Conservation (phyloP, 208 protist species). For the Leishmania amazonensis region DNA sequence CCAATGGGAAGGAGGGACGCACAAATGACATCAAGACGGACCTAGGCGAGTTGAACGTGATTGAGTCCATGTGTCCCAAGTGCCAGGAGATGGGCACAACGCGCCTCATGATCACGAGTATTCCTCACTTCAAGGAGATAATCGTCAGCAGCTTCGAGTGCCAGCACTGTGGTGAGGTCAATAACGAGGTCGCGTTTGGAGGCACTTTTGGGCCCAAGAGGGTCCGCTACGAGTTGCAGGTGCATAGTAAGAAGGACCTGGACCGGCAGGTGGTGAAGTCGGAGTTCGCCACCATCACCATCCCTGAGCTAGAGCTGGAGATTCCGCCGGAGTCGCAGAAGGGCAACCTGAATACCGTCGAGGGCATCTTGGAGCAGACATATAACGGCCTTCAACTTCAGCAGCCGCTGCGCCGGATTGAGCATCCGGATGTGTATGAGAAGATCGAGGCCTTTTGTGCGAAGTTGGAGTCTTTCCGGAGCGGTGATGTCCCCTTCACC, state of each 20-base stretch:
- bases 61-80: conserved; percentile 89
- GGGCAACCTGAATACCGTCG: conserved; percentile 94
- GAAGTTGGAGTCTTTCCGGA: conserved; percentile 63
- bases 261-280: conserved; percentile 95
- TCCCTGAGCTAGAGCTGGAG: conserved; percentile 95
- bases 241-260: conserved; percentile 86
- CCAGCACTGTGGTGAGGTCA: conserved; percentile 79
- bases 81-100: conserved; percentile 89
- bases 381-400: conserved; percentile 74
- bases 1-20: conserved; percentile 16
- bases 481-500: conserved; percentile 85
- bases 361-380: conserved; percentile 91
- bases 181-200: conserved; percentile 93
- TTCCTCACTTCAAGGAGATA: conserved; percentile 93
- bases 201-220: conserved; percentile 81
- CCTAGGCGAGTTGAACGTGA: conserved; percentile 86
- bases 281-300: conserved; percentile 85
- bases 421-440: conserved; percentile 81
- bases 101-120: conserved; percentile 90
- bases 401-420: conserved; percentile 72
- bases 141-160: conserved; percentile 94
- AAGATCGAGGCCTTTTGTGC: conserved; percentile 83
- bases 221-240: conserved; percentile 84
- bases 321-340: conserved; percentile 90
- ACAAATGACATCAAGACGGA: conserved; percentile 75